Evolutionary conservation across 148 eudicot species (phyloP), one percentile per base, ranked within the genome.

Genomic region (Camellia sinensis): DNA sequence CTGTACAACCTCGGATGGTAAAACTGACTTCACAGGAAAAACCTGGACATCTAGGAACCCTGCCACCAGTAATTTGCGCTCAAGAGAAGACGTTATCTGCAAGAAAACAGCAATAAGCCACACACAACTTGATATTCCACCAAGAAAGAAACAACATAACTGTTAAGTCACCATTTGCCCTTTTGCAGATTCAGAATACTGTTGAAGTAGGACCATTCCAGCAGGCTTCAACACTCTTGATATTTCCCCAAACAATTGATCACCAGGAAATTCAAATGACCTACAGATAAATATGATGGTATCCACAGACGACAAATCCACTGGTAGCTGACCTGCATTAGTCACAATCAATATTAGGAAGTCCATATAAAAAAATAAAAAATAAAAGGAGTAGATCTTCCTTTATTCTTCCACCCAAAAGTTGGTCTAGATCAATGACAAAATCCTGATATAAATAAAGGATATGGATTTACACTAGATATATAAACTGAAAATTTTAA

Each of bases 181-280:
- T 60, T 68, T 71, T 44, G 75, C 71, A 80, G 88, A 69, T 72
- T 85, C 84, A 19, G 85, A 82, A 52, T 78, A 78, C 78, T 82
- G 81, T 43, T 84, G 75, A 73, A 95, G 73, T 56, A 93, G 80
- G 75, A 95, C 72, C 77, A 74, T 84, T 67, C 99, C 99, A 84
- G 85, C 94, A 54, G 99, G 97, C 87, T 92, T 95, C 78, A 86
- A 61, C 46, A 88, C 90, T 87, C 92, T 89, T 40, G 88, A 89
- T 52, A 93, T 75, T 79, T 90, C 93, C 69, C 75, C 82, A 68
- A 92, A 88, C 75, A 90, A 69, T 37, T 88, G 73, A 18, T 82
- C 85, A 78, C 88, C 65, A 6, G 93, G 97, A 83, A 93, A 93
- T n/a, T 87, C 97, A 44, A 78, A 67, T 21, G 88, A 83, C 73